Percentiles rank a stretch among this genome's conserved stretches.
phyloP scores from a whole-genome alignment of 805 yeast genomes.

The Schizosaccharomyces osmophilus region DNA sequence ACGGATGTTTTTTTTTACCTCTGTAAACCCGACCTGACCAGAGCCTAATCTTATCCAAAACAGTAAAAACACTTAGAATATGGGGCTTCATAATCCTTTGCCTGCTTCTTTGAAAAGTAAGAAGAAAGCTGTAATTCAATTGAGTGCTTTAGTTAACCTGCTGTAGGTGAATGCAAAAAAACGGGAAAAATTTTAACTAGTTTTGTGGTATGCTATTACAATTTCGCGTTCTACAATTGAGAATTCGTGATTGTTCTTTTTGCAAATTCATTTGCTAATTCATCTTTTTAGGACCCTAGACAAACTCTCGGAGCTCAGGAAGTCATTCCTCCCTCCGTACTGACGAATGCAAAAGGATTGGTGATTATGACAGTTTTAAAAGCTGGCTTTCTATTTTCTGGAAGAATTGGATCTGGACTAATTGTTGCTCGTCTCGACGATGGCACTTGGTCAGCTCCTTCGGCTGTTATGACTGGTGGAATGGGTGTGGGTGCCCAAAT shows the following conservation, averaged over 20 bases:
- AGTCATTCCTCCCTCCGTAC: slow-evolving; percentile 69
- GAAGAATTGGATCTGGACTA: slow-evolving; percentile 93
- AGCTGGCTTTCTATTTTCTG: slow-evolving; percentile 88
- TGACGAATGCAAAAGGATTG: slow-evolving; percentile 75
- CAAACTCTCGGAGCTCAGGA: slow-evolving; percentile 3
- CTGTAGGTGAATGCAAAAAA: slow-evolving; percentile 45
- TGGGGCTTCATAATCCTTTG: slow-evolving; percentile 1
- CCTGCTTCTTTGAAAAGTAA: slow-evolving; percentile 1
- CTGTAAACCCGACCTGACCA: too few relatives aligned
- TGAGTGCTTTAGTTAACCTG: background rate
- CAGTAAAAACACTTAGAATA: background rate
- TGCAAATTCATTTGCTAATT: background rate
- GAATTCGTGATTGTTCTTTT: too few relatives aligned
- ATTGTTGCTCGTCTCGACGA: slow-evolving; percentile 84
- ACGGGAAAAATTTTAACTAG: slow-evolving; percentile 81
- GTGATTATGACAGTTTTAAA: slow-evolving; percentile 83
- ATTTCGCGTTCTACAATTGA: background rate
- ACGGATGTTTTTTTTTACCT: too few relatives aligned
- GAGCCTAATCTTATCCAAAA: too few relatives aligned
- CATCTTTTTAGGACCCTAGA: background rate
- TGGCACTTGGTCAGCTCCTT: slow-evolving; percentile 90
- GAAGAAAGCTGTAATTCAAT: background rate
- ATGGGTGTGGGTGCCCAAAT: slow-evolving; percentile 98
- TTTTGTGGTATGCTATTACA: slow-evolving; percentile 85
- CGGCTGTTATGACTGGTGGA: slow-evolving; percentile 78